Conservation (phyloP, 257 asterid genomes). For the Forsythia viridissima region DNA sequence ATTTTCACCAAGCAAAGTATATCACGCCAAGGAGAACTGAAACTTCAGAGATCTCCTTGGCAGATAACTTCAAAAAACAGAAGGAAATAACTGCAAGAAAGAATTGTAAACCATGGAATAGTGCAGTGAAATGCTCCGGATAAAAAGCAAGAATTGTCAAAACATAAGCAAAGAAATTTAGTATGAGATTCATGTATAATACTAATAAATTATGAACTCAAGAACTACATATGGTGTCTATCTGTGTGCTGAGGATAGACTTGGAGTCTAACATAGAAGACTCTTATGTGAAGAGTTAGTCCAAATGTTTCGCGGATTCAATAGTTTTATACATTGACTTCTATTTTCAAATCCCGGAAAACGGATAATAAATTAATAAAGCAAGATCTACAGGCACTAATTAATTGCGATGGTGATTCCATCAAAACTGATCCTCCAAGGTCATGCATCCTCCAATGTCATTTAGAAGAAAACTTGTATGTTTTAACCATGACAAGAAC, state of each 20-base stretch:
- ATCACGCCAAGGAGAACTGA: conserved; percentile 13
- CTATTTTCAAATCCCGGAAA: background rate
- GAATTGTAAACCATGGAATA: background rate
- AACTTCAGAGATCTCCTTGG: background rate
- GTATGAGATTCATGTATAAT: background rate
- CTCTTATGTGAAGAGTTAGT: background rate
- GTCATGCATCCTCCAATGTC: background rate
- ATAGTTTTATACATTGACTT: background rate
- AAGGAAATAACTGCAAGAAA: background rate
- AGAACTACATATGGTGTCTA: background rate
- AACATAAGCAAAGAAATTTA: background rate
- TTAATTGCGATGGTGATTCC: background rate
- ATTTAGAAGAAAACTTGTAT: background rate
- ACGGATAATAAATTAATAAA: background rate
- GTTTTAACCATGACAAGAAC: background rate
- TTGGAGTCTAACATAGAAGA: background rate
- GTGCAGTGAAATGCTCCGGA: background rate
- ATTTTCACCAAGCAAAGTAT: conserved; percentile 11
- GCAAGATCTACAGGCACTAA: background rate
- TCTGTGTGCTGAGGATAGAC: background rate
- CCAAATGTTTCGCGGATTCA: background rate
- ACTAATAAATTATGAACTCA: background rate
- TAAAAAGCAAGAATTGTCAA: background rate
- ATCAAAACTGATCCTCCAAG: background rate
- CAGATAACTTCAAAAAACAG: background rate